Evolutionary conservation across 2,329 filamentous ascomycete species (phyloP), one percentile per base, ranked within the genome.

Genomic region (Diaporthe sp.): DNA sequence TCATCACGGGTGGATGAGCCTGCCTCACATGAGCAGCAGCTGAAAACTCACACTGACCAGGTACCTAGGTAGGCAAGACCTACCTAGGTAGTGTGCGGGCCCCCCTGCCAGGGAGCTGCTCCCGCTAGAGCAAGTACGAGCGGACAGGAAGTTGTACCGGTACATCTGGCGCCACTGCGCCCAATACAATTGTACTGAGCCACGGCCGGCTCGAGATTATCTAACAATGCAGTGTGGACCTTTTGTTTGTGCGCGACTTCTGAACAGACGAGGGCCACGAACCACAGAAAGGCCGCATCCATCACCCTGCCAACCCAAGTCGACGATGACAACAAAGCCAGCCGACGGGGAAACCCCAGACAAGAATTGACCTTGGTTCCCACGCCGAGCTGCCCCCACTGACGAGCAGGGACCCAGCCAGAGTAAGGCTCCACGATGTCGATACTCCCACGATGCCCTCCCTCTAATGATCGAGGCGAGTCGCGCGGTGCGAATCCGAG

Each of bases 271-370:
- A 37, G 20, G 42, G 49, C 12, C 28, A 4, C 28, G 42, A 67
- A 49, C 39, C 17, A 47, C 25, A 8, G 5, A 2, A 25, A 5
- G 25, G 9, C 42, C 39, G 13, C 17, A 28, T 20, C n/a, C 6
- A 17, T 34, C 17, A 4, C 63, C 44, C 28, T 28, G 37, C 37
- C 58, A 61, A 61, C 58, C 58, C 25, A 28, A 37, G 8, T 22
- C 20, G 47, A 68, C 65, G 7, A 68, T 39, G 65, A 53, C 47
- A 68, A 65, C 65, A 68, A 53, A 28, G 31, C 65, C 31, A 51
- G 47, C 47, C 13, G n/a, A 15, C 6, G n/a, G n/a, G 25, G 34
- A 13, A 31, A n/a, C 20, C 20, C 6, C 31, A 37, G 15, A 37
- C 17, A 31, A 51, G 13, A 2, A 37, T 25, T n/a, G 44, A 67